Evolutionary conservation across 345 rosid species (phyloP).

Genomic region (rapeseed (Brassica napus)): DNA sequence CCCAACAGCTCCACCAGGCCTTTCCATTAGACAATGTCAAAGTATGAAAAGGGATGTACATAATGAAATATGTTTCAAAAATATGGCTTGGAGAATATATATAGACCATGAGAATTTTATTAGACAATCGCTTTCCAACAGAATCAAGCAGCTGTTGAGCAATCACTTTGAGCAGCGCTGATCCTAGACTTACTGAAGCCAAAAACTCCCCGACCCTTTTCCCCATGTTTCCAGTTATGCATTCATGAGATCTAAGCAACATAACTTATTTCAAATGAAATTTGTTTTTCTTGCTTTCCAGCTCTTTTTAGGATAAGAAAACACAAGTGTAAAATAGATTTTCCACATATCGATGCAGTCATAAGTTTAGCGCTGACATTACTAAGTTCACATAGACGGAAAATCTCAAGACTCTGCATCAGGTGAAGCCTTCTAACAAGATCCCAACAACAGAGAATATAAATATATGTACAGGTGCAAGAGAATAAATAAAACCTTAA

Average conservation of each 20-base stretch:
- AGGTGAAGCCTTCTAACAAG: slow-evolving; percentile 20
- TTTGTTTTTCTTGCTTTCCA: not conserved
- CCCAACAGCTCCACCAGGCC: slow-evolving; percentile 82
- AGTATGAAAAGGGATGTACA: not conserved
- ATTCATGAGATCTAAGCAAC: slow-evolving; percentile 74
- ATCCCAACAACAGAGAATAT: not conserved
- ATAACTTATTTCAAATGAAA: slow-evolving; percentile 2
- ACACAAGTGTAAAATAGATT: not conserved
- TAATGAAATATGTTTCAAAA: not conserved
- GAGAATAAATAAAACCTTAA: slow-evolving; percentile 56
- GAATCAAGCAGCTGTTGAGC: slow-evolving; percentile 83
- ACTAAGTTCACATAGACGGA: slow-evolving; percentile 73
- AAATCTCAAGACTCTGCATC: slow-evolving; percentile 78
- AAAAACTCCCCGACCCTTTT: slow-evolving; percentile 76
- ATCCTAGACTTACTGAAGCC: slow-evolving; percentile 92
- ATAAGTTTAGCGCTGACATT: slow-evolving; percentile 63
- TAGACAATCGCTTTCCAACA: slow-evolving; percentile 88
- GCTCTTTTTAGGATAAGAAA: not conserved
- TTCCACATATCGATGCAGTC: slow-evolving; percentile 55
- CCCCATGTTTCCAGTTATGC: slow-evolving; percentile 72
- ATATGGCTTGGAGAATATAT: slow-evolving; percentile 1
- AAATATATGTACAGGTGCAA: not conserved
- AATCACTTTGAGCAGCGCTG: slow-evolving; percentile 70
- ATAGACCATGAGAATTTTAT: slow-evolving; percentile 73
- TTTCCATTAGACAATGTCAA: slow-evolving; percentile 82